phyloP scores from a whole-genome alignment of 768 basidiomycete genomes.

The Boletus insuetus region DNA sequence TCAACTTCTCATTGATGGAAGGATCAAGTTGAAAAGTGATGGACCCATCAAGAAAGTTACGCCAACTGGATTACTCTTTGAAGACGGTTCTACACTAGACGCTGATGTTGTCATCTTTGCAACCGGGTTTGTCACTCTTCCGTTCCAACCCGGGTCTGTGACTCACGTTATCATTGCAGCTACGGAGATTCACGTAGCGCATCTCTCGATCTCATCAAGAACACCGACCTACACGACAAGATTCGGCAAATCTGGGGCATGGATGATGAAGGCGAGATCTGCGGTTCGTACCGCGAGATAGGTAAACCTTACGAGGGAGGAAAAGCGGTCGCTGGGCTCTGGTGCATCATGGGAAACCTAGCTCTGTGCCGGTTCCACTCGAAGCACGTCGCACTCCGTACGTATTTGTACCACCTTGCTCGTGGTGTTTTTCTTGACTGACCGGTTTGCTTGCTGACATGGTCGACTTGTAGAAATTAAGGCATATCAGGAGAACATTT shows the following conservation, averaged over 20 bases:
- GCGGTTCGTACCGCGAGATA: constrained; percentile 40
- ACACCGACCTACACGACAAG: constrained; percentile 15
- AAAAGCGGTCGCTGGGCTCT: constrained; percentile 34
- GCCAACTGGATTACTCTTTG: constrained; percentile 21
- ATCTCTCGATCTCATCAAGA: constrained; percentile 21
- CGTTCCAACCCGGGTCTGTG: not conserved
- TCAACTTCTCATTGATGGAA: constrained; percentile 42
- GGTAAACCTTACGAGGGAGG: constrained; percentile 35
- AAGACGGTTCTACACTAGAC: constrained; percentile 36
- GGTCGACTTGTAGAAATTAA: constrained; percentile 54
- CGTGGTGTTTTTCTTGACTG: not conserved
- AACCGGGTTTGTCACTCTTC: constrained; percentile 24
- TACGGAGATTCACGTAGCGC: constrained; percentile 18
- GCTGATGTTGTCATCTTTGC: constrained; percentile 41
- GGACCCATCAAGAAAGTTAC: constrained; percentile 35
- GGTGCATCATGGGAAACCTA: constrained; percentile 64
- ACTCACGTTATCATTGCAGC: constrained; percentile 2
- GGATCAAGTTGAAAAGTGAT: constrained; percentile 42
- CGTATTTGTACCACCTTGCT: constrained; percentile 25
- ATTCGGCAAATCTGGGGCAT: constrained; percentile 31
- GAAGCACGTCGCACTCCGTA: constrained; percentile 63
- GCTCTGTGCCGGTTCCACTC: constrained; percentile 65
- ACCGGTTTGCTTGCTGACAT: not conserved
- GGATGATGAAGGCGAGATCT: constrained; percentile 32
- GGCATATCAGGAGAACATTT: constrained; percentile 54